Conservation (phyloP, 75 land plant species). For the Pseudotsuga menziesii region DNA sequence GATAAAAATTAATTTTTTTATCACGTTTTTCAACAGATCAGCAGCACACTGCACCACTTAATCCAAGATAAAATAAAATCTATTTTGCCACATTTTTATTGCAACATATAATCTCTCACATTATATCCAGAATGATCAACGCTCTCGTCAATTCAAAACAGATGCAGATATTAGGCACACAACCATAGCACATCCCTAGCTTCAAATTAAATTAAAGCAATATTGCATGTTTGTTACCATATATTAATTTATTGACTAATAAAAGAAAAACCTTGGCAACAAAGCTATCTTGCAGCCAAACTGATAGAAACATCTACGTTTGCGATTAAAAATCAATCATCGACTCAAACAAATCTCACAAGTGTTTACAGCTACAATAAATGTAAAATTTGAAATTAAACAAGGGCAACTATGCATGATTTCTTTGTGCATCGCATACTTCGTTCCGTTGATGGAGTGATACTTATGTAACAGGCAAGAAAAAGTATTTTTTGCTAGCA, state of each 20-base stretch:
- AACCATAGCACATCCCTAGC: too few relatives aligned
- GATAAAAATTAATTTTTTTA: neutral
- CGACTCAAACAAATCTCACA: neutral
- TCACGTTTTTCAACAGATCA: neutral
- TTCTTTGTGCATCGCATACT: too few relatives aligned
- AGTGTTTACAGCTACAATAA: neutral
- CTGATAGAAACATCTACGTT: neutral
- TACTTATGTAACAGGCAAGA: too few relatives aligned
- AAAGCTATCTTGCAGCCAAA: neutral
- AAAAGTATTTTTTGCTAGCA: too few relatives aligned
- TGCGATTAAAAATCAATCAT: neutral
- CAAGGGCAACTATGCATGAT: neutral
- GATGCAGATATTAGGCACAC: too few relatives aligned
- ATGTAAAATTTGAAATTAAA: neutral
- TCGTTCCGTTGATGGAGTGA: too few relatives aligned
- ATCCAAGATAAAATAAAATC: neutral
- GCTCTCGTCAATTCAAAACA: too few relatives aligned
- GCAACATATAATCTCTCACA: neutral
- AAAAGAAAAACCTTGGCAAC: neutral
- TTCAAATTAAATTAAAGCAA: too few relatives aligned
- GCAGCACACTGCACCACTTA: neutral
- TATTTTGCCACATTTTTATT: neutral
- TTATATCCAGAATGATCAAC: too few relatives aligned
- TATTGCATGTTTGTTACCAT: too few relatives aligned
- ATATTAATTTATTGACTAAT: neutral